phyloP scores from a whole-genome alignment of 345 rosid species.

The Syzygium grande region DNA sequence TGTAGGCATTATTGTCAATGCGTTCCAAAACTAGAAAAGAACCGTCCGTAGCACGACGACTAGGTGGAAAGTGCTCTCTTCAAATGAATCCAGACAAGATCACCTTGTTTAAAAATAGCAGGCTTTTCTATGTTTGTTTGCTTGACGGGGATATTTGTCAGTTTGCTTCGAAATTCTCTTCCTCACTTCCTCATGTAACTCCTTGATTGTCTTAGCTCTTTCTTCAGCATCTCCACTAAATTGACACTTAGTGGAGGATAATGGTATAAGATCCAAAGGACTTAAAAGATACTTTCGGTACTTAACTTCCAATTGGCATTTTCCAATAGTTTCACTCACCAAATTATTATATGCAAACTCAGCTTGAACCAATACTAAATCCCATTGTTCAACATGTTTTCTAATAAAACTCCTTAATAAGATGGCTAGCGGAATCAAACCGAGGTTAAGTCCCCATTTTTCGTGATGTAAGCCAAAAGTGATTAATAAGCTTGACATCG shows the following conservation, averaged over 20 bases:
- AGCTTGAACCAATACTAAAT: neutral
- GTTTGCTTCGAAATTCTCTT: fast-evolving
- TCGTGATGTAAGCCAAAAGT: neutral
- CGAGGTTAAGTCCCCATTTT: neutral
- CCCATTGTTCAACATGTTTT: neutral
- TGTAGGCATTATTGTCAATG: neutral
- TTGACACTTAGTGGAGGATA: fast-evolving
- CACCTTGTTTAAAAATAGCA: neutral
- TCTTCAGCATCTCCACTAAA: too few relatives aligned
- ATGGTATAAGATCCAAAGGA: neutral
- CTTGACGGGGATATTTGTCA: neutral
- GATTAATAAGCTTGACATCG: neutral
- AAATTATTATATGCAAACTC: neutral
- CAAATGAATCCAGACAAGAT: neutral
- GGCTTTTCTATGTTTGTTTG: neutral
- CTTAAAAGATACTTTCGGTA: neutral
- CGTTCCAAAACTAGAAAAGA: neutral
- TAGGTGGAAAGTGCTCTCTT: neutral
- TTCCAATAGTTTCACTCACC: neutral
- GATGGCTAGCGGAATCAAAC: neutral
- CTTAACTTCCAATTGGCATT: neutral
- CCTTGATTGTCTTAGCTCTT: fast-evolving
- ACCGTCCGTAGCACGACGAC: neutral
- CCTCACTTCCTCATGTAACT: neutral
- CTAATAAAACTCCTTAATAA: neutral